A percentile compares a stretch with the other conserved stretches of the same genome.
These are phyloP conservation scores for Eragrostis nindensis DNA, from an alignment of 176 grass and related monocot species.

Conservation along the genomic window DNA sequence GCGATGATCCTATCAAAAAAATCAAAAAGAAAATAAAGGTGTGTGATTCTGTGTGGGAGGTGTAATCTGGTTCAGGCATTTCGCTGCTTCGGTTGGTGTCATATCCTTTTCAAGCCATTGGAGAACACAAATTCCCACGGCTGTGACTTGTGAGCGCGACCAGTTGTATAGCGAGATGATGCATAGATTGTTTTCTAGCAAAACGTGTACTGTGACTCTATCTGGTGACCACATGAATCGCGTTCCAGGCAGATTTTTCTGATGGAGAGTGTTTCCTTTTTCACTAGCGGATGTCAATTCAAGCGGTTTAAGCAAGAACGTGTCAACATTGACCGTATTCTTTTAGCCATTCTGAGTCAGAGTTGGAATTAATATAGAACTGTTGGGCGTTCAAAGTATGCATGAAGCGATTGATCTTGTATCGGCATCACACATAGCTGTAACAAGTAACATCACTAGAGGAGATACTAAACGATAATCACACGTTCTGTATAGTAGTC, in stretches of 20 bases:
- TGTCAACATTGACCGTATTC: not conserved
- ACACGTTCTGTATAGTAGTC: not conserved
- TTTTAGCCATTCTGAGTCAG: not conserved
- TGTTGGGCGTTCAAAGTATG: not conserved
- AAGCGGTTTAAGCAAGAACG: not conserved
- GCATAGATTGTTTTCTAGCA: not conserved
- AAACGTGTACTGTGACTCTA: slow-evolving; percentile 26
- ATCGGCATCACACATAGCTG: not conserved
- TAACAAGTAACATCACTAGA: not conserved
- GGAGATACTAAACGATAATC: not conserved
- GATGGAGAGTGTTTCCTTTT: not conserved
- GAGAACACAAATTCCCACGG: slow-evolving; percentile 35
- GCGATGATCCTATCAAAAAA: no score
- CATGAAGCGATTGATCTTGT: not conserved
- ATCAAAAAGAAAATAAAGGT: not conserved
- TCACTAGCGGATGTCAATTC: not conserved
- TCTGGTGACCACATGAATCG: slow-evolving; percentile 16
- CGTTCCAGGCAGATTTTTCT: not conserved
- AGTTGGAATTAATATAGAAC: not conserved
- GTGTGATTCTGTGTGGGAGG: slow-evolving; percentile 25
- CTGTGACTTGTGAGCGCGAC: slow-evolving; percentile 28
- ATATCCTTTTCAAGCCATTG: slow-evolving; percentile 38
- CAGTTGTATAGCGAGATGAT: slow-evolving; percentile 18
- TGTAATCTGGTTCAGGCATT: slow-evolving; percentile 51
- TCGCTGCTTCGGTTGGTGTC: slow-evolving; percentile 11